phyloP scores from a whole-genome alignment of 108 stramenopile species.

The Fragilaria crotonensis region DNA sequence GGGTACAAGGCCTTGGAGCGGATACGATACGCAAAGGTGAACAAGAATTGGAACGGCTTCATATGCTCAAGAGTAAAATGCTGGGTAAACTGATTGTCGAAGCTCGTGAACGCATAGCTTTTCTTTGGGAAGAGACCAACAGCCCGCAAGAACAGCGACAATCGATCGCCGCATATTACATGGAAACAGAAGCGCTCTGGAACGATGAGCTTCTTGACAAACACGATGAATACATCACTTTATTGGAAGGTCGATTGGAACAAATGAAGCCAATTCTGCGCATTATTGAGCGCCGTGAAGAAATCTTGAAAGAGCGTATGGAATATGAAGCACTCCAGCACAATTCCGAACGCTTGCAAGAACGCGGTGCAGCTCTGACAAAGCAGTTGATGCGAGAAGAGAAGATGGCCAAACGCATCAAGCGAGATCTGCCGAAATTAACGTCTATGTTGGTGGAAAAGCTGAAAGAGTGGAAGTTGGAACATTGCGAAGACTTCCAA shows the following conservation, averaged over 20 bases:
- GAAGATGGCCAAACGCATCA: slow-evolving; percentile 84
- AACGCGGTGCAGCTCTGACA: slow-evolving; percentile 75
- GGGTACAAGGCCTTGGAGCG: slow-evolving; percentile 79
- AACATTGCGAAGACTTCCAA: slow-evolving; percentile 57
- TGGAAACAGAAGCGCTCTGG: slow-evolving; percentile 57
- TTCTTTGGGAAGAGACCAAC: slow-evolving; percentile 86
- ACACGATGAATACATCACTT: slow-evolving; percentile 69
- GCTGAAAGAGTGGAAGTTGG: slow-evolving; percentile 59
- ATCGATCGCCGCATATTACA: slow-evolving; percentile 48
- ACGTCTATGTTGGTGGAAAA: slow-evolving; percentile 50
- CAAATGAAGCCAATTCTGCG: slow-evolving; percentile 82
- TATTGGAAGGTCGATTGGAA: slow-evolving; percentile 55
- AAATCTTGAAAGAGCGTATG: slow-evolving; percentile 64
- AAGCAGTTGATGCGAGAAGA: slow-evolving; percentile 89
- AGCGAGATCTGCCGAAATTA: slow-evolving; percentile 74
- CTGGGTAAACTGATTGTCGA: slow-evolving; percentile 80
- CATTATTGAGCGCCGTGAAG: slow-evolving; percentile 80
- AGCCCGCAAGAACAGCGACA: slow-evolving; percentile 42
- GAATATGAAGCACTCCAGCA: slow-evolving; percentile 80
- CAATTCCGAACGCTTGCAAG: slow-evolving; percentile 81
- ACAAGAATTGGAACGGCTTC: slow-evolving; percentile 62
- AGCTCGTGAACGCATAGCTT: slow-evolving; percentile 57
- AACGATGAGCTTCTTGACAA: slow-evolving; percentile 73
- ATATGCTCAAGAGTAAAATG: slow-evolving; percentile 71
- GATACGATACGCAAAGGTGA: slow-evolving; percentile 86